Base-by-base conservation (phyloP, 1,139 yeast species). In the Nematodospora anomalae region DNA sequence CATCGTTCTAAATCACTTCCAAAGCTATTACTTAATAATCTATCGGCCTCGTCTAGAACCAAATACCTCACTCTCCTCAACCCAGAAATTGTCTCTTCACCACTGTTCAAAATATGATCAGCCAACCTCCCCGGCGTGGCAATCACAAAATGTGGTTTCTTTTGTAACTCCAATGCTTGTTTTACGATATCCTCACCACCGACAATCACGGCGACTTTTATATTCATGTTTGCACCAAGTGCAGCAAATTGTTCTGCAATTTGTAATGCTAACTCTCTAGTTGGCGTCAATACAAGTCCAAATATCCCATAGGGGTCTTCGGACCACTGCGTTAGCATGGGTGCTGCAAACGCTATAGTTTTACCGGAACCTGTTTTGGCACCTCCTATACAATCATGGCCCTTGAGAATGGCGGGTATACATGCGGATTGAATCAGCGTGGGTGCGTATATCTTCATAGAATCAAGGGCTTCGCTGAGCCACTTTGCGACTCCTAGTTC, bases 311-410 rank as follows among this genome's bases (percentile, higher is more conserved):
- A 76, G 0, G 98, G 98, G 53, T 94, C 98, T 49, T 81, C 84
- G 0, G 97, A 85, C 97, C 98, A 92, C 52, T 82, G 75, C 1
- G 95, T 80, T 38, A 92, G 67, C 89, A 92, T 92, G 1, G 98
- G 98, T 16, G 90, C 94, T 1, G 95, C 97, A 72, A 92, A 92
- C 0, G 98, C 96, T 23, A 94, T 83, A 3, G 99, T 92, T 57
- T 92, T 92, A 75, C 99, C 99, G 22, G 95, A 83, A 64, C 99
- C 99, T 0, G 99, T 92, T 60, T 86, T 86, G 29, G 99, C 98
- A 26, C 98, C 98, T 35, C 98, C 99, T 34, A 92, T 92, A 59
- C 97, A 90, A 59, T 90, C 96, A 49, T 81, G 77, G 7, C 95
- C 97, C 25, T 69, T 71, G 30, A 92, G 58, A 42, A 92, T 86